Base-by-base conservation (phyloP, 305 asterid genomes). In the Monarda citriodora region DNA sequence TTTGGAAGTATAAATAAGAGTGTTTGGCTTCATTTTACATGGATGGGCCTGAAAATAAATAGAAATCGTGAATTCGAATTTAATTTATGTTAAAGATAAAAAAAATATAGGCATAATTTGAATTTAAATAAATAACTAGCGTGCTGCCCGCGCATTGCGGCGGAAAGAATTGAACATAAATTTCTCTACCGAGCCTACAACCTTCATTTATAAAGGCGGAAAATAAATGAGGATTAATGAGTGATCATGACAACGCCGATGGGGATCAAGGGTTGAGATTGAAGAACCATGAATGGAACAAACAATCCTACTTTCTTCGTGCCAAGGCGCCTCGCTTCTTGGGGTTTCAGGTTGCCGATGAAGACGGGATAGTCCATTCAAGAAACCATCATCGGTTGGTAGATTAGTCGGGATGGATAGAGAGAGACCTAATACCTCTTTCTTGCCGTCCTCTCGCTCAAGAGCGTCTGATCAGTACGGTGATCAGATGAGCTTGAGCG, bases 251-350 rank as follows among this genome's bases (percentile, higher is more conserved):
- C 22, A n/a, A 31, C 2, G 2, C 3, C 18, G 13, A 12, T 22
- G 12, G 11, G 37, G 60, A 75, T 34, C 54, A 68, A 21, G 61
- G 52, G 14, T 46, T 47, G 60, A 31, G 50, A 44, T 49, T 34
- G 47, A 74, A 65, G 60, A n/a, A 34, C 12, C 71, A 52, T 29
- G 22, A 53, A 17, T 29, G 40, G 46, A 74, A 63, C 57, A 78
- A 77, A 47, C 94, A 86, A 23, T 74, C 87, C 0, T 84, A 82
- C 52, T 84, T 79, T 18, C 85, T 89, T 1, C 81, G 90, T 1
- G 72, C 82, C 5, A 82, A 78, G 62, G 42, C 78, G 0, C 69
- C 76, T 5, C 79, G 85, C 8, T 62, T 61, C 23, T 8, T 61
- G 7, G 69, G 71, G 18, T 58, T 68, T 36, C 62, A 31, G 36